phyloP scores from a whole-genome alignment of 352 stramenopile genomes.

The Globisporangium cylindrosporum region DNA sequence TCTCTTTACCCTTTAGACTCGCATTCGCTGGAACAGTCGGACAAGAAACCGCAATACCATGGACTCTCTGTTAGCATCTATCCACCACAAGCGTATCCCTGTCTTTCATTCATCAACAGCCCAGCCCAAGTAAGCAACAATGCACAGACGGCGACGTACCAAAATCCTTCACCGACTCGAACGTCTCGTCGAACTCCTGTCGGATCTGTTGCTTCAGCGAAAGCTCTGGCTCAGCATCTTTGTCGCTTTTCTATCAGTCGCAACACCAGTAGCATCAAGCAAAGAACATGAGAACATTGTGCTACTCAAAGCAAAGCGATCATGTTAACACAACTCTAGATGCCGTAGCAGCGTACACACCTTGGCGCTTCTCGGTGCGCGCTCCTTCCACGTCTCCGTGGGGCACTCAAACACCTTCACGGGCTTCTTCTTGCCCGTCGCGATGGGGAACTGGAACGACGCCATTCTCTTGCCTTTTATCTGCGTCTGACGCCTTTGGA shows the following conservation, averaged over 20 bases:
- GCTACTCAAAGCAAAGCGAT: not conserved
- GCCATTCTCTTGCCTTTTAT: conserved; percentile 17
- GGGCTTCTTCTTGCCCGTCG: conserved; percentile 70
- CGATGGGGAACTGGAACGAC: conserved; percentile 71
- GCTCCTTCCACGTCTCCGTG: conserved; percentile 67
- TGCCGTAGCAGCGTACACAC: conserved; percentile 20
- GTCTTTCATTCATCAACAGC: too few species aligned
- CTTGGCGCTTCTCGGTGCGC: conserved; percentile 25
- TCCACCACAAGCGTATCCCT: not conserved
- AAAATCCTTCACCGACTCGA: conserved; percentile 73
- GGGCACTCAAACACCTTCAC: conserved; percentile 80
- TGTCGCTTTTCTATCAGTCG: conserved; percentile 23
- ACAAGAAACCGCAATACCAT: not conserved
- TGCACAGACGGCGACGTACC: conserved; percentile 25
- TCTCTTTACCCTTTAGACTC: conserved; percentile 76
- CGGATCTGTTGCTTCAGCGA: conserved; percentile 64
- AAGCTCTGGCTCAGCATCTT: conserved; percentile 35
- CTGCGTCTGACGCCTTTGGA: not conserved
- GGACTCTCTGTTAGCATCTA: not conserved
- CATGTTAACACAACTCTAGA: not conserved
- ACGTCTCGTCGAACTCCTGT: conserved; percentile 74
- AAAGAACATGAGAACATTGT: not conserved
- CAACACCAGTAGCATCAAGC: conserved; percentile 9
- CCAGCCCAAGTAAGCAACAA: not conserved
- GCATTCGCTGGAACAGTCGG: conserved; percentile 29